Evolutionary conservation across 2,329 filamentous ascomycete genomes (phyloP), one percentile per base, ranked within the genome.

Genomic region (Aspergillus caelatus): DNA sequence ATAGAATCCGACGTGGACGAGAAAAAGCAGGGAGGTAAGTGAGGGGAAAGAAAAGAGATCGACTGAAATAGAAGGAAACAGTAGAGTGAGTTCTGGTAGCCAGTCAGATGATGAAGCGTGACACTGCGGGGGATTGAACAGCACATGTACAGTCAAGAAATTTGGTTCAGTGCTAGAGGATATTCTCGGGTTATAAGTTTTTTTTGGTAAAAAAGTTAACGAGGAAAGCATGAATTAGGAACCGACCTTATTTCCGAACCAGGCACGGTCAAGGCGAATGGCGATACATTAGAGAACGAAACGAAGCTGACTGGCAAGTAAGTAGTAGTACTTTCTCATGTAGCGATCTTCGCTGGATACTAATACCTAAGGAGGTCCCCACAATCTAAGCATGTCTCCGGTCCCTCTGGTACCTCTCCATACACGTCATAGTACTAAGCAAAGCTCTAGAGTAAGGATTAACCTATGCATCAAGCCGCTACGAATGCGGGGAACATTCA

Each of bases 1-100:
- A 52, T 43, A 23, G 50, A 62, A 36, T 54, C 45, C 53, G 28
- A 50, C 26, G 46, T 19, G 56, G 65, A 64, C 57, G 59, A 67
- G 62, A 63, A 68, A 58, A 52, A 61, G 57, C 36, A 64, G 65
- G 52, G 52, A 55, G 30, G 14, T 28, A 62, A 56, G 57, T 39
- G 54, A 54, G 59, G 60, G 48, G 59, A 58, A 57, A 46, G 58
- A 58, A 23, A 32, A 58, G 34, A 36, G 34, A 36, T 8, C 14
- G 34, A 36, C 34, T 36, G 34, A 34, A 57, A 53, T 34, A 58
- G 39, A 41, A 48, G 62, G 41, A 32, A 55, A 14, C 19, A 19
- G 14, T 52, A 8, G 56, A 48, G 41, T 26, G 55, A 54, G 39
- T 26, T 48, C 28, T 30, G 34, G 43, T n/a, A 46, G 58, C 53